phyloP scores from a whole-genome alignment of 2,329 filamentous ascomycete species.

The Exophiala mesophila region DNA sequence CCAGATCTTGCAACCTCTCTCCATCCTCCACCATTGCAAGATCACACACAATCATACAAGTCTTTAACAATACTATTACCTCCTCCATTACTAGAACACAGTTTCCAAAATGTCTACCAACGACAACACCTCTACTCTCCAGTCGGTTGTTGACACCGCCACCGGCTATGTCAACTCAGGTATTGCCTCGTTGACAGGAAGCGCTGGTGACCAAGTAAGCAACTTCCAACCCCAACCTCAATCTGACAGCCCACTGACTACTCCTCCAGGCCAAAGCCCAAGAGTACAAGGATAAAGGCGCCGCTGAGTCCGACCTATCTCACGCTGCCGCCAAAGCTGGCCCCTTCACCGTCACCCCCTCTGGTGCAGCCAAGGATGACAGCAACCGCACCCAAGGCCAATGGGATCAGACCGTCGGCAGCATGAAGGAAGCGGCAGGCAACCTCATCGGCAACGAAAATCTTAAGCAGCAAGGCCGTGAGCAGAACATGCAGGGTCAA shows the following conservation, averaged over 20 bases:
- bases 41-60: not conserved
- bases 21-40: not conserved
- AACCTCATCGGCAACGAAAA: slow-evolving; percentile 68
- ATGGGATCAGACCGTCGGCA: slow-evolving; percentile 84
- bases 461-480: slow-evolving; percentile 66
- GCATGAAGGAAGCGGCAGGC: slow-evolving; percentile 76
- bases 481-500: slow-evolving; percentile 77
- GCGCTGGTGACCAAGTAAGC: slow-evolving; percentile 57
- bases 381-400: slow-evolving; percentile 65
- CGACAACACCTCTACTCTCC: slow-evolving; percentile 62
- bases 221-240: not conserved
- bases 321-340: slow-evolving; percentile 72
- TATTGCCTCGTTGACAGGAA: slow-evolving; percentile 69
- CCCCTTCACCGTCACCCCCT: slow-evolving; percentile 62
- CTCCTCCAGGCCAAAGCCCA: slow-evolving; percentile 52
- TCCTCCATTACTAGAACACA: too few relatives aligned
- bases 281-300: slow-evolving; percentile 59
- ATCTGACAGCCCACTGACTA: too few relatives aligned
- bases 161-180: slow-evolving; percentile 67
- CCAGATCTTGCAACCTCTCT: not conserved
- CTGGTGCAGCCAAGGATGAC: slow-evolving; percentile 68
- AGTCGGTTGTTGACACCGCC: slow-evolving; percentile 71
- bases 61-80: too few relatives aligned
- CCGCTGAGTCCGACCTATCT: slow-evolving; percentile 66
- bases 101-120: slow-evolving; percentile 19